Percentiles rank a stretch among this genome's conserved stretches.
phyloP scores from a whole-genome alignment of 257 asterid genomes.

The Hygrophila difformis region DNA sequence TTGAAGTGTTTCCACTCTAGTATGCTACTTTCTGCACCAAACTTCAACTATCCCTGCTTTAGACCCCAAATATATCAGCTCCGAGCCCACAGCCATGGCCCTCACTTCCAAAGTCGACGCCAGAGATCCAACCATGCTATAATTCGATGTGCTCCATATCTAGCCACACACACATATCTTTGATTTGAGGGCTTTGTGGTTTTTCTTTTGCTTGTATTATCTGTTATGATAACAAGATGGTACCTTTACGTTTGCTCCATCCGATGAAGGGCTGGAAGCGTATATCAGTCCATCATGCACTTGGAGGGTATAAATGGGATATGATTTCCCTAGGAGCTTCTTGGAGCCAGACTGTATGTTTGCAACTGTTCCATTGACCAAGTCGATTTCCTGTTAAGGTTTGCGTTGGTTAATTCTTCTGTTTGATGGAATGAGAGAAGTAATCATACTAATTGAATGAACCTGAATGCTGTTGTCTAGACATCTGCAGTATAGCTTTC shows the following conservation, averaged over 20 bases:
- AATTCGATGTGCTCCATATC: conserved; percentile 67
- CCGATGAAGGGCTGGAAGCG: conserved; percentile 50
- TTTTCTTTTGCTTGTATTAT: no score
- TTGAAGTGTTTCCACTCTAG: conserved; percentile 59
- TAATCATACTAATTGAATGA: background rate
- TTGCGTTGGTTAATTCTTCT: no score
- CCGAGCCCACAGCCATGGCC: conserved; percentile 53
- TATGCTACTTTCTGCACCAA: conserved; percentile 65
- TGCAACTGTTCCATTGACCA: conserved; percentile 55
- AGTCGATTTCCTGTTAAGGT: conserved; percentile 53
- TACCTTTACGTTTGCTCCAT: conserved; percentile 77
- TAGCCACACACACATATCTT: conserved; percentile 9
- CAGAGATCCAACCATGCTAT: conserved; percentile 48
- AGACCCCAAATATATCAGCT: conserved; percentile 62
- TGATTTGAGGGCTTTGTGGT: no score
- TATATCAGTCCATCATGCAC: conserved; percentile 57
- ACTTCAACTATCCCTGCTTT: conserved; percentile 62
- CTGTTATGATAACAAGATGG: background rate
- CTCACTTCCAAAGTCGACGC: conserved; percentile 52
- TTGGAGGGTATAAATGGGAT: conserved; percentile 54
- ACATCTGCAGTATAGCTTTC: conserved; percentile 74
- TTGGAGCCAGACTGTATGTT: conserved; percentile 63
- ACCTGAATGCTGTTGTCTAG: conserved; percentile 85
- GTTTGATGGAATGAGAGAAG: background rate
- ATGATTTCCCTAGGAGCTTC: conserved; percentile 55